Conservation (phyloP, 2,329 filamentous ascomycete genomes). For the Cytospora piceicola region DNA sequence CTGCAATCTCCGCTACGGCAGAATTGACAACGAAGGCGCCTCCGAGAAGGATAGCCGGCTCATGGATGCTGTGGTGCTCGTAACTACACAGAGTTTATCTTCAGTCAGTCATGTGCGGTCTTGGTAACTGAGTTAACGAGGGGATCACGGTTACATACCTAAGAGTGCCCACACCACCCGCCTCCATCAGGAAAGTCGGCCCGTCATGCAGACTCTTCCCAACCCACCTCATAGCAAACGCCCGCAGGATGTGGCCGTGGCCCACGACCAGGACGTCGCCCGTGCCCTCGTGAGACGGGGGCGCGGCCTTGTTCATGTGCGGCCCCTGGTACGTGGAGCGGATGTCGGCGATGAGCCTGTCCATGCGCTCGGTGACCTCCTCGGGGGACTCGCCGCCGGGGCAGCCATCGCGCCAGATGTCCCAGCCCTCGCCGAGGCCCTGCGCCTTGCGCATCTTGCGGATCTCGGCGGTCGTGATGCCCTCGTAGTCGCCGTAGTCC, state of each 20-base stretch:
- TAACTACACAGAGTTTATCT: slow-evolving; percentile 49
- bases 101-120: background rate
- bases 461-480: slow-evolving; percentile 74
- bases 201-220: slow-evolving; percentile 74
- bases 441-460: slow-evolving; percentile 57
- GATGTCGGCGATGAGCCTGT: slow-evolving; percentile 77
- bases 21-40: slow-evolving; percentile 66
- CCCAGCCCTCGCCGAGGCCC: slow-evolving; percentile 67
- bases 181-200: slow-evolving; percentile 81
- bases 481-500: slow-evolving; percentile 89
- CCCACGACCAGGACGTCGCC: slow-evolving; percentile 79
- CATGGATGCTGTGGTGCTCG: slow-evolving; percentile 76
- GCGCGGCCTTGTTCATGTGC: slow-evolving; percentile 58
- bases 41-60: slow-evolving; percentile 79
- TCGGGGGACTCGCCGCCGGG: slow-evolving; percentile 79
- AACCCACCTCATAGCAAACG: slow-evolving; percentile 87
- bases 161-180: slow-evolving; percentile 80
- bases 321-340: slow-evolving; percentile 66
- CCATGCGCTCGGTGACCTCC: slow-evolving; percentile 73
- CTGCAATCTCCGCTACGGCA: slow-evolving; percentile 33
- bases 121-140: slow-evolving; percentile 31
- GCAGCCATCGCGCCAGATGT: slow-evolving; percentile 90
- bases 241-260: slow-evolving; percentile 86
- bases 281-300: slow-evolving; percentile 42
- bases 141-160: slow-evolving; percentile 54